Percentiles rank a stretch among this genome's conserved stretches.
Evolutionary conservation across 495 filamentous ascomycete species (phyloP).

Genomic region (Aspergillus avenaceus): DNA sequence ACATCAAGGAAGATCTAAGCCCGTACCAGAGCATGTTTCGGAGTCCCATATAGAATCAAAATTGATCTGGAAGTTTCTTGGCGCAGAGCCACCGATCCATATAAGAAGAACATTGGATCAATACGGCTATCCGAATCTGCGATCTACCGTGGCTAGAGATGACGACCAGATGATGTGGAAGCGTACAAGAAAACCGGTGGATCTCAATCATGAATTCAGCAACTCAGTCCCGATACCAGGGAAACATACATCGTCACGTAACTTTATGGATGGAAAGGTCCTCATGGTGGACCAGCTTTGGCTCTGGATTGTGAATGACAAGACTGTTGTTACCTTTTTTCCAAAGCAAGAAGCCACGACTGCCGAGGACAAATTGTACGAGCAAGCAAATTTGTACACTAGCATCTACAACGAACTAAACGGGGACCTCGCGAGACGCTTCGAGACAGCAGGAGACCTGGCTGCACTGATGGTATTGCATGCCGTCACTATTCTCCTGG

Average conservation of each 20-base stretch:
- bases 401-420: constrained; percentile 67
- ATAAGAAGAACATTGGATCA: constrained; percentile 63
- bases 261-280: constrained; percentile 55
- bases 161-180: constrained; percentile 72
- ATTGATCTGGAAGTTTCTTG: constrained; percentile 61
- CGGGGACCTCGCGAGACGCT: constrained; percentile 60
- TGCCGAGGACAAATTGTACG: constrained; percentile 54
- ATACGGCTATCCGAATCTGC: constrained; percentile 60
- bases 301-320: constrained; percentile 61
- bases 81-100: constrained; percentile 61
- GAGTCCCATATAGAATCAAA: constrained; percentile 53
- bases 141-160: constrained; percentile 58
- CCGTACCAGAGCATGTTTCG: constrained; percentile 51
- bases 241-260: constrained; percentile 7
- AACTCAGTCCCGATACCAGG: constrained; percentile 18
- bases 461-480: constrained; percentile 59
- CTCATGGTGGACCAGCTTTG: constrained; percentile 70
- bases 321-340: constrained; percentile 58
- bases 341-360: constrained; percentile 41
- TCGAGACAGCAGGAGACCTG: constrained; percentile 58
- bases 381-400: constrained; percentile 58
- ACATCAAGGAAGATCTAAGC: constrained; percentile 53
- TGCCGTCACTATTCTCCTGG: constrained; percentile 59
- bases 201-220: constrained; percentile 23
- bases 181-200: constrained; percentile 48